Conservation (phyloP, 352 stramenopile species). For the Globisporangium yorkense region DNA sequence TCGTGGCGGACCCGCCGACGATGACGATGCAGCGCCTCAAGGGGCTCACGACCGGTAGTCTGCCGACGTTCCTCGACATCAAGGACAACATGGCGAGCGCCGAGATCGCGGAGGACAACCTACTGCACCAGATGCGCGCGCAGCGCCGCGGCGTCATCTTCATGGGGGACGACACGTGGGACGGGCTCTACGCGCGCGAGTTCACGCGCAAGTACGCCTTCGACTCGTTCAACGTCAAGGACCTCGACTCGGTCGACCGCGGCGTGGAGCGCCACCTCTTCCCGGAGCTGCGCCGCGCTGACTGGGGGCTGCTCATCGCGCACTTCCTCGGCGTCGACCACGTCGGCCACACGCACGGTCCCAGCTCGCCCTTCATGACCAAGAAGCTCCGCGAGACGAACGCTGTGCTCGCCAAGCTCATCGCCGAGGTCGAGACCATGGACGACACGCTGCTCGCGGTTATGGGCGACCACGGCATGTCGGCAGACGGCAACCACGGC, state of each 20-base stretch:
- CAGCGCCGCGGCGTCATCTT: conserved; percentile 82
- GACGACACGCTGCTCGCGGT: conserved; percentile 89
- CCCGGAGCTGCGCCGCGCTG: conserved; percentile 46
- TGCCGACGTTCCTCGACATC: conserved; percentile 98
- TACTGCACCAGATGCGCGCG: conserved; percentile 84
- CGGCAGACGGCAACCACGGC: conserved; percentile 97
- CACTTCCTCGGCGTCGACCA: conserved; percentile 95
- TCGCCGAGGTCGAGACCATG: conserved; percentile 46
- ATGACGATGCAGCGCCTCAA: conserved; percentile 98
- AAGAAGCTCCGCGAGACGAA: conserved; percentile 97
- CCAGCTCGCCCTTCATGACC: conserved; percentile 91
- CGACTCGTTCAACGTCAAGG: conserved; percentile 98
- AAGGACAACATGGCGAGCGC: conserved; percentile 90
- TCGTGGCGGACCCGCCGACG: conserved; percentile 97
- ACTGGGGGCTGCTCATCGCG: conserved; percentile 82
- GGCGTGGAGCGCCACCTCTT: conserved; percentile 81
- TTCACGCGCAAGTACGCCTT: conserved; percentile 93
- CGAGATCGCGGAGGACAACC: conserved; percentile 95
- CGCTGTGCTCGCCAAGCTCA: conserved; percentile 65
- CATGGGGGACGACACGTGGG: conserved; percentile 99
- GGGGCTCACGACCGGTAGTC: conserved; percentile 94
- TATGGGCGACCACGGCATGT: conserved; percentile 99
- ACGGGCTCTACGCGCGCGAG: conserved; percentile 88
- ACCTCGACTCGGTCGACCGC: conserved; percentile 97
- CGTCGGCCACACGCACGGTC: conserved; percentile 96